A percentile compares a stretch with the other conserved stretches of the same genome.
Evolutionary conservation across 2,329 filamentous ascomycete genomes (phyloP).

Genomic region (Furcasterigmium furcatum): DNA sequence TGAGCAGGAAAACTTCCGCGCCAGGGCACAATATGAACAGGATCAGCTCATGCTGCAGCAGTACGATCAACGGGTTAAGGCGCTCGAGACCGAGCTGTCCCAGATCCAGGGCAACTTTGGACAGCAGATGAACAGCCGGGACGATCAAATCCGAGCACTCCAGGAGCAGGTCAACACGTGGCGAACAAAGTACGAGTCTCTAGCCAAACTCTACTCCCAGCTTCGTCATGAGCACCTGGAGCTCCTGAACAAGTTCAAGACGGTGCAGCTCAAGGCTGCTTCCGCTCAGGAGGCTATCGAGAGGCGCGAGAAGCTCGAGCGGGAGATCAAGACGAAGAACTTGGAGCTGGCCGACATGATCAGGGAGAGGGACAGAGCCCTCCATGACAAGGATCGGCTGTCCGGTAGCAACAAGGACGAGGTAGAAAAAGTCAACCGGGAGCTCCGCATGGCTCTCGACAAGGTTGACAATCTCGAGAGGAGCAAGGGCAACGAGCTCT

Average conservation of each 20-base stretch:
- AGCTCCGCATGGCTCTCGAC: constrained; percentile 88
- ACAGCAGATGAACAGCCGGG: constrained; percentile 83
- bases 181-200: constrained; percentile 92
- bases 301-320: constrained; percentile 87
- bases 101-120: constrained; percentile 81
- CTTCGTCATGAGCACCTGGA: constrained; percentile 93
- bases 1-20: constrained; percentile 91
- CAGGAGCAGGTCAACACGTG: constrained; percentile 98
- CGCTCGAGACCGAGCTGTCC: constrained; percentile 79
- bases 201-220: constrained; percentile 97
- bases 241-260: constrained; percentile 92
- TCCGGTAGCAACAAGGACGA: constrained; percentile 88
- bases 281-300: constrained; percentile 98
- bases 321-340: constrained; percentile 99
- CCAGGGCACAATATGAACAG: constrained; percentile 91
- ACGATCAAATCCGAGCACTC: constrained; percentile 88
- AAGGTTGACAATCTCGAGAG: constrained; percentile 89
- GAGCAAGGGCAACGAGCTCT: constrained; percentile 91
- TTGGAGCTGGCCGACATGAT: constrained; percentile 99
- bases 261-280: constrained; percentile 91
- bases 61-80: constrained; percentile 92
- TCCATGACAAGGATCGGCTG: constrained; percentile 90
- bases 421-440: constrained; percentile 88
- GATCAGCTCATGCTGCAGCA: constrained; percentile 97
- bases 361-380: constrained; percentile 85